Conservation (phyloP, 169 alveolate species). For the Prorocentrum cordatum region DNA sequence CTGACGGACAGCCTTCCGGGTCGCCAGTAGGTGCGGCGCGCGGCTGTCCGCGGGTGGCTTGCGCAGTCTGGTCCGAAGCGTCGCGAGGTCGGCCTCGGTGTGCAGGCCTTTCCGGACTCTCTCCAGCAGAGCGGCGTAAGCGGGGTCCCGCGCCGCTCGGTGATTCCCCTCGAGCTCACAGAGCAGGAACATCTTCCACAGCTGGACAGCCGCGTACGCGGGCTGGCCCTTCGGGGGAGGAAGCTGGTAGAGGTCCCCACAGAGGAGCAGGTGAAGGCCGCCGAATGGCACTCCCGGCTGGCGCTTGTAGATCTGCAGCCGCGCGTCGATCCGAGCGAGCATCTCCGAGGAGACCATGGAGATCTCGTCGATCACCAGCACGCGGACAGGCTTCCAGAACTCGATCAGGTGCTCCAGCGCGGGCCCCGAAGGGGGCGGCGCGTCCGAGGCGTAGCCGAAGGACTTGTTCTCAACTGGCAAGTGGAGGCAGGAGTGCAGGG, state of each 20-base stretch:
- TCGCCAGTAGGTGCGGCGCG: not conserved
- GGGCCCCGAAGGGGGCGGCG: not conserved
- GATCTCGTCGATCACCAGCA: not conserved
- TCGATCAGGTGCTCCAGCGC: not conserved
- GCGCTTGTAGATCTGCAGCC: not conserved
- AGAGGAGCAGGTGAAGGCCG: not conserved
- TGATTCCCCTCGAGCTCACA: constrained; percentile 22
- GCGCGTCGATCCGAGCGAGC: not conserved
- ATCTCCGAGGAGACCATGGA: not conserved
- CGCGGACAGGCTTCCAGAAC: not conserved
- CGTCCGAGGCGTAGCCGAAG: not conserved
- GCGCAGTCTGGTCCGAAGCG: not conserved
- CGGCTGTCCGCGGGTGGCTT: not conserved
- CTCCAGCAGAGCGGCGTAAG: constrained; percentile 7
- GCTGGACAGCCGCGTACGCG: not conserved
- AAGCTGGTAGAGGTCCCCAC: constrained; percentile 10
- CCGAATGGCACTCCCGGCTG: not conserved
- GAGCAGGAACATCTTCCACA: not conserved
- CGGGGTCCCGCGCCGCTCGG: constrained; percentile 19
- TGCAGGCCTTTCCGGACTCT: not conserved
- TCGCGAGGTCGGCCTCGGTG: not conserved
- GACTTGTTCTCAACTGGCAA: constrained; percentile 7
- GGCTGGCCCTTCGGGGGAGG: constrained; percentile 2
- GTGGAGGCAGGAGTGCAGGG: constrained; percentile 2
- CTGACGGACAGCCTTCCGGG: not conserved